Conservation (phyloP, 2,329 filamentous ascomycete species). For the Pseudogymnoascus sp. region DNA sequence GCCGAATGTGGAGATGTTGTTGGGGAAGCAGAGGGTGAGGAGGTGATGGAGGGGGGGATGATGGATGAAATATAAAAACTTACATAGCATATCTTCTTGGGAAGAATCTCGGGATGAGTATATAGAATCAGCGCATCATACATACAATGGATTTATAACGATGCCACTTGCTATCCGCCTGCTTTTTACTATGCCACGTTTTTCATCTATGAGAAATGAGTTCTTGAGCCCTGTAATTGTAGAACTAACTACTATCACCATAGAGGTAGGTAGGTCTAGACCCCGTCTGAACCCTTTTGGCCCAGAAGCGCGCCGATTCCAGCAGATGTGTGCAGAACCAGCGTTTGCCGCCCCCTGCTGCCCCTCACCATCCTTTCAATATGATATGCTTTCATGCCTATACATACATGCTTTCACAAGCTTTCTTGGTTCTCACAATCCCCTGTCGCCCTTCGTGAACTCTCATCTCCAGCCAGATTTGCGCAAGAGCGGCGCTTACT, state of each 20-base stretch:
- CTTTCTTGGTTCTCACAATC: no score
- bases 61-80: no score
- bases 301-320: background rate
- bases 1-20: conserved; percentile 14
- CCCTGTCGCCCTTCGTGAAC: background rate
- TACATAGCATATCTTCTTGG: background rate
- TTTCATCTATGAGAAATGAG: no score
- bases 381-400: no score
- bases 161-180: background rate
- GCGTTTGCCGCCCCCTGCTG: background rate
- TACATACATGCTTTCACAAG: no score
- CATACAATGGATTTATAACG: background rate
- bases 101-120: background rate
- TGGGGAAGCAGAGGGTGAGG: conserved; percentile 12
- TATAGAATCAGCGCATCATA: background rate
- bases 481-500: background rate
- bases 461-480: background rate
- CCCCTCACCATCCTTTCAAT: no score
- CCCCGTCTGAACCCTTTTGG: background rate
- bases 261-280: background rate
- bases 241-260: no score
- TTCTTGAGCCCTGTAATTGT: no score
- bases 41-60: background rate
- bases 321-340: background rate
- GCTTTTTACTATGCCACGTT: no score